Evolutionary conservation across 2,329 filamentous ascomycete species (phyloP).

Genomic region (Thermochaetoides dissita): DNA sequence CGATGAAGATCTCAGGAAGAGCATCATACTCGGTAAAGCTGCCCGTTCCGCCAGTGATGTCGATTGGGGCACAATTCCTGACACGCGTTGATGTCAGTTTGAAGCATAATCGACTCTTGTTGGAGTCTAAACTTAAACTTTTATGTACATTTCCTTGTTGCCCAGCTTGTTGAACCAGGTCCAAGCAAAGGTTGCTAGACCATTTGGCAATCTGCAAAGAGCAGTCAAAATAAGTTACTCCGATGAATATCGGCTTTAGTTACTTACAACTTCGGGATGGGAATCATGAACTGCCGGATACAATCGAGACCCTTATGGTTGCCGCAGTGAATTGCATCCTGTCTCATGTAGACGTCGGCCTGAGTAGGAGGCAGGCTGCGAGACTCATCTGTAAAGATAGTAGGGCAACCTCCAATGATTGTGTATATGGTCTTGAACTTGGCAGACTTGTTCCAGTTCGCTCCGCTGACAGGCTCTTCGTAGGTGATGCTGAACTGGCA

Average conservation of each 20-base stretch:
- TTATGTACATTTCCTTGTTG: slow-evolving; percentile 53
- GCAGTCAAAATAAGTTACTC: too few relatives aligned
- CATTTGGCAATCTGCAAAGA: slow-evolving; percentile 1
- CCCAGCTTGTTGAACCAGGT: slow-evolving; percentile 47
- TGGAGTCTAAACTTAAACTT: too few relatives aligned
- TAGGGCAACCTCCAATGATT: slow-evolving; percentile 21
- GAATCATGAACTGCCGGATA: slow-evolving; percentile 15
- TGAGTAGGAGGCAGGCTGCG: slow-evolving; percentile 2
- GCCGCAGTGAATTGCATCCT: slow-evolving; percentile 12
- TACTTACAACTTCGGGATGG: slow-evolving; percentile 15
- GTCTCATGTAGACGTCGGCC: slow-evolving; percentile 7
- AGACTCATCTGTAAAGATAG: slow-evolving; percentile 10
- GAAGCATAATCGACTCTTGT: not conserved
- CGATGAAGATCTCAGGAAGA: slow-evolving; percentile 45
- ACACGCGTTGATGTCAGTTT: not conserved
- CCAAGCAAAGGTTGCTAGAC: slow-evolving; percentile 33
- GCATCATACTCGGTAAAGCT: not conserved
- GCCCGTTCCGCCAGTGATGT: slow-evolving; percentile 24
- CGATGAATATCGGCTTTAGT: not conserved
- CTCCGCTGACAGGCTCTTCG: slow-evolving; percentile 7
- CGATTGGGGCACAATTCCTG: slow-evolving; percentile 44
- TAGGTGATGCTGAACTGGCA: slow-evolving; percentile 21
- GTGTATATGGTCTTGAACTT: slow-evolving; percentile 20
- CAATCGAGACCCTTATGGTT: slow-evolving; percentile 14
- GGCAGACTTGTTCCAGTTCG: slow-evolving; percentile 10